Percentiles rank a stretch among this genome's conserved stretches.
phyloP scores from a whole-genome alignment of 768 basidiomycete genomes.

The Trametes coccinea region DNA sequence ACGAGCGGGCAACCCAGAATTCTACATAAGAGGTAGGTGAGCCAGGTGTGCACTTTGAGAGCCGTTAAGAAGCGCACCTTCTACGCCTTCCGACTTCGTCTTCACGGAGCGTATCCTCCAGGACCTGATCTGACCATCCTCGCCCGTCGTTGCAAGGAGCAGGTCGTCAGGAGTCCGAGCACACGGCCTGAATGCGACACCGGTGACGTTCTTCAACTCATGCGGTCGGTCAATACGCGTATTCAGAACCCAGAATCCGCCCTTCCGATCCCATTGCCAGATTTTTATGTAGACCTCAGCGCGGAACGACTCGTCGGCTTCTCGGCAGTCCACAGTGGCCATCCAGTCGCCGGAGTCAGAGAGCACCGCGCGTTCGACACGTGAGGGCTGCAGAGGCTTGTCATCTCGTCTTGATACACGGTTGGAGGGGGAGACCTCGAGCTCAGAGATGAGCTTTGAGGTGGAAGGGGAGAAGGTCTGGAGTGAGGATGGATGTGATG shows the following conservation, averaged over 20 bases:
- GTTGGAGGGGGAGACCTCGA: conserved; percentile 94
- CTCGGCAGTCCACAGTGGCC: conserved; percentile 82
- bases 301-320: conserved; percentile 63
- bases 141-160: conserved; percentile 71
- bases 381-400: conserved; percentile 68
- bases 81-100: conserved; percentile 46
- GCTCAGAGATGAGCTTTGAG: conserved; percentile 74
- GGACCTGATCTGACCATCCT: conserved; percentile 74
- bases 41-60: background rate
- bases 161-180: conserved; percentile 31
- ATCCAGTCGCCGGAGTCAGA: conserved; percentile 82
- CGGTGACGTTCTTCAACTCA: conserved; percentile 59
- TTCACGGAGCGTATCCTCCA: conserved; percentile 65
- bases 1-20: conserved; percentile 81
- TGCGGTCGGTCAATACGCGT: conserved; percentile 91
- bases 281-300: conserved; percentile 82
- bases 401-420: conserved; percentile 82
- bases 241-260: conserved; percentile 70
- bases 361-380: conserved; percentile 70
- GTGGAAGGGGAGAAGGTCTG: conserved; percentile 82
- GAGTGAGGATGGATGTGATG: conserved; percentile 93
- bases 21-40: conserved; percentile 37
- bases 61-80: conserved; percentile 45
- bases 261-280: conserved; percentile 80
- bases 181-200: conserved; percentile 67